Evolutionary conservation across 1,284 basidiomycete genomes (phyloP), one percentile per base, ranked within the genome.

Genomic region (Melampsora abietis-canadensis): DNA sequence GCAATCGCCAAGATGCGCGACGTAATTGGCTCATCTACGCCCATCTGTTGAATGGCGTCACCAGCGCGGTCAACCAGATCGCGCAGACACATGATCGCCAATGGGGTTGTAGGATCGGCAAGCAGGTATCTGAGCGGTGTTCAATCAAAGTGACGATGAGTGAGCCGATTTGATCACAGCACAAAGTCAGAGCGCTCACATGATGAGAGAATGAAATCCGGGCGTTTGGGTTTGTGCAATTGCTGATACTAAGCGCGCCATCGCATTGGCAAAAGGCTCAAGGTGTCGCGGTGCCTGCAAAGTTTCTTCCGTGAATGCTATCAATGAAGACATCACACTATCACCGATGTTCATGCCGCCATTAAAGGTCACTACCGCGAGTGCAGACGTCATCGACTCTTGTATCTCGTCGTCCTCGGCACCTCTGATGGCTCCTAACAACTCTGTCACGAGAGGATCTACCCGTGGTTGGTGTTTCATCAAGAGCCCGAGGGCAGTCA

Each of bases 381-480:
- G 60, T 6, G 66, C 73, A 37, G 66, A 75, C 48, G 63, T 47
- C 19, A 57, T 51, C 4, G 73, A 67, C 62, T 68, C 65, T 8
- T 30, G 60, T 62, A 75, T 68, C 31, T 67, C 65, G 48, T 30
- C 40, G 19, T 66, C 46, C 40, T 75, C 73, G 5, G 66, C 31
- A 34, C 27, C 68, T 64, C 68, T 44, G 37, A 64, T 63, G 5
- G 40, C 21, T 8, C 59, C 46, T 17, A 75, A 27, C 8, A 75
- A 65, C 48, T 75, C 73, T 10, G 59, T 21, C 3, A 75, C 66
- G 6, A 75, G 59, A 63, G 65, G 90, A 80, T 92, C 90, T 44
- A 91, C 88, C 75, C 92, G 84, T 2, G 91, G 88, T 80, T 95
- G 93, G 80, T 88, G 89, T 79, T 87, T 88, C 94, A 98, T 97